Evolutionary conservation across 2,329 filamentous ascomycete genomes (phyloP).

Genomic region (Cadophora gregata): DNA sequence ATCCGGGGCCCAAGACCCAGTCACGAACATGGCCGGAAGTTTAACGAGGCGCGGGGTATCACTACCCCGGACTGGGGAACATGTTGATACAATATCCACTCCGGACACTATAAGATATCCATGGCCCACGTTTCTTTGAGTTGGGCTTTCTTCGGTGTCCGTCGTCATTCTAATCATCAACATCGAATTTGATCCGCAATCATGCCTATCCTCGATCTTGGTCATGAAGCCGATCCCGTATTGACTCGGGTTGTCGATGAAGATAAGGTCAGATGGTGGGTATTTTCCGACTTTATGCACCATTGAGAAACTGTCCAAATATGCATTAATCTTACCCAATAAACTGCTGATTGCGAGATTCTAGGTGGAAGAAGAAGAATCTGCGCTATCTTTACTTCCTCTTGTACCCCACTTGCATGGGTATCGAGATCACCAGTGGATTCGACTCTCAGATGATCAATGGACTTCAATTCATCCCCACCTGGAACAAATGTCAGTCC

Average conservation of each 20-base stretch:
- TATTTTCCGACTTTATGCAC: background rate
- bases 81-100: conserved; percentile 9
- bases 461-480: conserved; percentile 47
- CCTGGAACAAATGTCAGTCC: conserved; percentile 44
- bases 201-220: conserved; percentile 29
- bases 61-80: conserved; percentile 8
- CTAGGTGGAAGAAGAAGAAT: conserved; percentile 48
- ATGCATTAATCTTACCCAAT: background rate
- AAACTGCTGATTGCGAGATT: background rate
- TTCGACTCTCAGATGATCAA: conserved; percentile 59
- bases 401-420: conserved; percentile 55
- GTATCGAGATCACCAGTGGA: conserved; percentile 60
- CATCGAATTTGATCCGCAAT: conserved; percentile 1
- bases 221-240: conserved; percentile 44
- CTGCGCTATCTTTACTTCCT: conserved; percentile 47
- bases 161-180: background rate
- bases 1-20: conserved; percentile 16
- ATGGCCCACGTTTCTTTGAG: background rate
- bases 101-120: conserved; percentile 3
- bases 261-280: conserved; percentile 49
- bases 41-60: conserved; percentile 12
- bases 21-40: background rate
- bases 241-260: conserved; percentile 48
- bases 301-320: background rate
- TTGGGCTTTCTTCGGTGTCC: background rate